A percentile compares a stretch with the other conserved stretches of the same genome.
Conservation (phyloP, 1,284 basidiomycete species). For the Sanghuangporus sanghuang region DNA sequence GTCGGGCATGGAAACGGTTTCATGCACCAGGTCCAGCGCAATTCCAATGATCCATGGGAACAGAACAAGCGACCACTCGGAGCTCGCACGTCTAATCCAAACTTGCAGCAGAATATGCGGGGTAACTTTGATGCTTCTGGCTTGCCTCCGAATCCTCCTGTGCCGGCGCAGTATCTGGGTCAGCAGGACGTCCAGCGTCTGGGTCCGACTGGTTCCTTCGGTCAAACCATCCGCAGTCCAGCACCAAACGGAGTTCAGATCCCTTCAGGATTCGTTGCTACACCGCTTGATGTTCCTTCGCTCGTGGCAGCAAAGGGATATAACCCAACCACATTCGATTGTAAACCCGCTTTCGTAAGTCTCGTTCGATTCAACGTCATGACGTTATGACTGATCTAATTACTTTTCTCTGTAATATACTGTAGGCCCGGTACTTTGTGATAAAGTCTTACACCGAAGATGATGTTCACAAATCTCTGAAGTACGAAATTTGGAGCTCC, state of each 20-base stretch:
- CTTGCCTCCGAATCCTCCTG: conserved; percentile 62
- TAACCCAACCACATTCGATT: conserved; percentile 84
- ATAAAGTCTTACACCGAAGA: conserved; percentile 98
- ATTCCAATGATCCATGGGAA: conserved; percentile 38
- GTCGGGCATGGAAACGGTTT: conserved; percentile 41
- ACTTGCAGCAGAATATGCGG: conserved; percentile 46
- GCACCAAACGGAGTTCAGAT: conserved; percentile 29
- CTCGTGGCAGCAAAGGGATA: conserved; percentile 86
- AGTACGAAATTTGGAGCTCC: conserved; percentile 96
- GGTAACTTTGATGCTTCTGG: conserved; percentile 32
- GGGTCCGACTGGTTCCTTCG: conserved; percentile 31
- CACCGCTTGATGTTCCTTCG: conserved; percentile 80
- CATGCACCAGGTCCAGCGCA: conserved; percentile 25
- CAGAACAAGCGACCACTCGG: conserved; percentile 54
- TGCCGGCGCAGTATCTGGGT: conserved; percentile 66
- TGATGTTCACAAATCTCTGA: conserved; percentile 94
- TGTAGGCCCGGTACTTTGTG: conserved; percentile 85
- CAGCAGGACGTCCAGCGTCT: conserved; percentile 40
- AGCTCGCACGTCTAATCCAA: conserved; percentile 61
- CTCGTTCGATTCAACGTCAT: background rate
- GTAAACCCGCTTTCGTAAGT: conserved; percentile 70
- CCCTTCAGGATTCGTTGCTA: conserved; percentile 39
- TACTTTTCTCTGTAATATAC: background rate
- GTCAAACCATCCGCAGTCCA: conserved; percentile 24
- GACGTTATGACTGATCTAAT: background rate